A percentile compares a stretch with the other conserved stretches of the same genome.
These are phyloP conservation scores for Desmodesmus armatus DNA, from an alignment of 139 green algal genomes.

Conservation along the genomic window DNA sequence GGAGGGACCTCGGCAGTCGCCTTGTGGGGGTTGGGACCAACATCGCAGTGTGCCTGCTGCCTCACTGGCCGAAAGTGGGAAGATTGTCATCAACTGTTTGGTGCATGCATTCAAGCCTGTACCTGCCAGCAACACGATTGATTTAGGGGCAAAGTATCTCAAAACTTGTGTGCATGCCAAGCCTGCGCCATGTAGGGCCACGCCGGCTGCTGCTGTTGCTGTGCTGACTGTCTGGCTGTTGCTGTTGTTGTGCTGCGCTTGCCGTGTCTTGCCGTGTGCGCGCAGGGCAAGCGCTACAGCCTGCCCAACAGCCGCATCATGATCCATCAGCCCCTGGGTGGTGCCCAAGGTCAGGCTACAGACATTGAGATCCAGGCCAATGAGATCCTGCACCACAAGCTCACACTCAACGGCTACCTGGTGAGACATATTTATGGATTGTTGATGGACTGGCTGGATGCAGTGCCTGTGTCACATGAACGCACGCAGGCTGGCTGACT, in stretches of 20 bases:
- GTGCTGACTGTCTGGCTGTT: background rate
- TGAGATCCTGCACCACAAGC: slow-evolving; percentile 99
- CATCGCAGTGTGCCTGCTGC: too few species aligned
- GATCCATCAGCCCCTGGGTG: slow-evolving; percentile 99
- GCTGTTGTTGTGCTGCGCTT: background rate
- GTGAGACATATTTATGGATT: slow-evolving; percentile 35
- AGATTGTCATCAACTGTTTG: too few species aligned
- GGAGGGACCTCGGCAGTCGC: too few species aligned
- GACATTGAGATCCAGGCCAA: slow-evolving; percentile 99
- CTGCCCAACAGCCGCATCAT: slow-evolving; percentile 99
- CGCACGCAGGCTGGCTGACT: too few species aligned
- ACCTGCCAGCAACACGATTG: background rate
- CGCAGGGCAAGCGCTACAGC: slow-evolving; percentile 96
- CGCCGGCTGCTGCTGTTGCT: background rate
- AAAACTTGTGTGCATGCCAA: too few species aligned
- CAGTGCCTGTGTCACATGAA: too few species aligned
- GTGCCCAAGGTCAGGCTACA: slow-evolving; percentile 97
- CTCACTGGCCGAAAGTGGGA: too few species aligned
- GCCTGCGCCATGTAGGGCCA: background rate
- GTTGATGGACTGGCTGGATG: background rate
- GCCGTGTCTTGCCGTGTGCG: background rate
- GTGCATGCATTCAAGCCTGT: background rate
- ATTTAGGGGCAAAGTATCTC: background rate
- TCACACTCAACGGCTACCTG: slow-evolving; percentile 98
- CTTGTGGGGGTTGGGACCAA: too few species aligned